Evolutionary conservation across 2,329 filamentous ascomycete species (phyloP).

Genomic region (Diaporthe sp.): DNA sequence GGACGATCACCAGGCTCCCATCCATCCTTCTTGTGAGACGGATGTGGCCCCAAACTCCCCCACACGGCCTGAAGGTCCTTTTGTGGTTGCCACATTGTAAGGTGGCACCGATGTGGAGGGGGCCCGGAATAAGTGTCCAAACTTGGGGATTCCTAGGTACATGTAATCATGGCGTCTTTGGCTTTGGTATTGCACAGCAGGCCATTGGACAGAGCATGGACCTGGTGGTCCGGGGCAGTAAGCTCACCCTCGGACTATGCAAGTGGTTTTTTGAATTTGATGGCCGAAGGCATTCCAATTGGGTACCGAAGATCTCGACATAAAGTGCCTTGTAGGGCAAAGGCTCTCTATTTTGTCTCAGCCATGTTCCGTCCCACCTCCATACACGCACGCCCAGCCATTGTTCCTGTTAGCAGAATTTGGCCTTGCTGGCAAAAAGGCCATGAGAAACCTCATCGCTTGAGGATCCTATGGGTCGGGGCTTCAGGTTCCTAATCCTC

Average conservation of each 20-base stretch:
- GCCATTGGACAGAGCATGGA: background rate
- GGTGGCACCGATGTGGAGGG: background rate
- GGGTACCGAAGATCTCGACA: background rate
- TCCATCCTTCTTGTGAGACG: slow-evolving; percentile 18
- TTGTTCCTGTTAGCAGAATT: background rate
- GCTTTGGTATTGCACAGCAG: background rate
- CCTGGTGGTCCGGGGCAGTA: background rate
- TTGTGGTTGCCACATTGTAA: background rate
- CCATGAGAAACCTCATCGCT: too few relatives aligned
- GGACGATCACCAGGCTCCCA: slow-evolving; percentile 15
- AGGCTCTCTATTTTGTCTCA: background rate
- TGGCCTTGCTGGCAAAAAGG: background rate
- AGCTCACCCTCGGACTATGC: background rate
- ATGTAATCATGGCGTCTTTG: background rate
- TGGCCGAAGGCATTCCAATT: background rate
- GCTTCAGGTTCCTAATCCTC: background rate
- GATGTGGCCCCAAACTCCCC: background rate
- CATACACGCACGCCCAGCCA: background rate
- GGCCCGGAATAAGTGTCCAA: background rate
- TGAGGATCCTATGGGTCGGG: background rate
- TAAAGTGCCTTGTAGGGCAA: background rate
- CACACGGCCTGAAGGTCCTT: slow-evolving; percentile 13
- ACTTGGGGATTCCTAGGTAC: background rate
- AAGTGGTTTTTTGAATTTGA: background rate
- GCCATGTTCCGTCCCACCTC: background rate